Percentiles rank a stretch among this genome's conserved stretches.
These are phyloP conservation scores for Neobulgaria alba DNA, from an alignment of 2,329 filamentous ascomycete genomes.

Conservation along the genomic window DNA sequence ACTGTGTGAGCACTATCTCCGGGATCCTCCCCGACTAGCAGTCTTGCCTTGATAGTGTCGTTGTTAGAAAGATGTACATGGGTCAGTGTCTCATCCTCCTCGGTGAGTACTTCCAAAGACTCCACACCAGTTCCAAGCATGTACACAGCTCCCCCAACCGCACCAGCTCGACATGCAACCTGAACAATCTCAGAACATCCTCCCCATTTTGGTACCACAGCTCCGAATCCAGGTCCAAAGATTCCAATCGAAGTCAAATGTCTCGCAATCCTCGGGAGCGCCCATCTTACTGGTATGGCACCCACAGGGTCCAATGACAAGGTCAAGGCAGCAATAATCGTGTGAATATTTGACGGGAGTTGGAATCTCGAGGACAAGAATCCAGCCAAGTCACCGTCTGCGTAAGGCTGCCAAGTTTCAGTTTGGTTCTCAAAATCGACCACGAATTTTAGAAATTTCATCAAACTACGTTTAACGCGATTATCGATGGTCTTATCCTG, in stretches of 20 bases:
- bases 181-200: slow-evolving; percentile 83
- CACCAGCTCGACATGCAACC: slow-evolving; percentile 81
- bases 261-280: slow-evolving; percentile 63
- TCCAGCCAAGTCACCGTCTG: slow-evolving; percentile 43
- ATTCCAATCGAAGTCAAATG: slow-evolving; percentile 81
- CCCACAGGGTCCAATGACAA: slow-evolving; percentile 53
- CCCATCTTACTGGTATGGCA: slow-evolving; percentile 50
- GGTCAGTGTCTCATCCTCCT: slow-evolving; percentile 12
- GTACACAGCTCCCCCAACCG: slow-evolving; percentile 86
- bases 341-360: slow-evolving; percentile 59
- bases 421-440: slow-evolving; percentile 57
- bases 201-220: slow-evolving; percentile 88
- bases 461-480: slow-evolving; percentile 74
- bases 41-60: slow-evolving; percentile 46
- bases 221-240: slow-evolving; percentile 82
- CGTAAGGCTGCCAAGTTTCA: slow-evolving; percentile 50
- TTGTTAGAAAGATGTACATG: slow-evolving; percentile 42
- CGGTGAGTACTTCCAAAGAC: slow-evolving; percentile 22
- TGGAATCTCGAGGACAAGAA: slow-evolving; percentile 58
- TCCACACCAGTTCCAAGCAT: slow-evolving; percentile 67
- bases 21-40: slow-evolving; percentile 22
- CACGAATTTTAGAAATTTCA: slow-evolving; percentile 91
- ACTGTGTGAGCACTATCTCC: slow-evolving; percentile 29
- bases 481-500: slow-evolving; percentile 65
- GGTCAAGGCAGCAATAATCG: slow-evolving; percentile 60